Evolutionary conservation across 164 flowering plant species (phyloP), one percentile per base, ranked within the genome.

Genomic region (Stephania cephalantha): DNA sequence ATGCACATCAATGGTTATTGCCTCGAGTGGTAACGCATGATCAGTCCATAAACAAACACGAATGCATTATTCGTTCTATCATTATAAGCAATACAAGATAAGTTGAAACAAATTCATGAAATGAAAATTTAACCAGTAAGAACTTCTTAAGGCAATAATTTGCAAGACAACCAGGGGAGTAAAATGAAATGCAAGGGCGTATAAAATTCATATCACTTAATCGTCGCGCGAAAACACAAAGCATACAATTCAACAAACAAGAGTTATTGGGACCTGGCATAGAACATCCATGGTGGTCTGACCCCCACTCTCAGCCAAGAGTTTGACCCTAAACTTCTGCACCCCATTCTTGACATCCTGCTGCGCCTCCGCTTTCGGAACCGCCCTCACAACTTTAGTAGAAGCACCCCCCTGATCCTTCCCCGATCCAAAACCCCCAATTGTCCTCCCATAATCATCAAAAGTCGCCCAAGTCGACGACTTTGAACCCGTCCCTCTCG

Each of bases 201-300:
- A 25, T 25, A 25, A 25, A 25, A 25, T 25, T 25, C 25, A 25
- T 25, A 25, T 25, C 25, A 25, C 25, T 25, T 25, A 25, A 25
- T 25, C 25, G 25, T 0, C 25, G 25, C 25, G 0, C 25, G 25
- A 25, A 35, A 35, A 35, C 42, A 35, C 42, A 35, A 35, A 35
- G 42, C 42, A 35, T 2, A 35, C 42, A 35, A 35, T 35, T 35
- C 42, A 50, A 50, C 11, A 50, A 50, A 50, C 9, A 50, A 15
- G 15, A 50, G 15, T 50, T 50, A 50, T 50, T 35, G 55, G 55
- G 76, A 93, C 99, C 99, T 92, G 96, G 78, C 99, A 95, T 77
- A 95, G 98, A 68, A 95, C 97, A 85, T 95, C 99, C 93, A 90
- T 88, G 78, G 90, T 83, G 74, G 85, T 82, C 86, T 91, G 97